phyloP scores from a whole-genome alignment of 371 early-diverging fungal genomes.

The Syncephalis fuscata region DNA sequence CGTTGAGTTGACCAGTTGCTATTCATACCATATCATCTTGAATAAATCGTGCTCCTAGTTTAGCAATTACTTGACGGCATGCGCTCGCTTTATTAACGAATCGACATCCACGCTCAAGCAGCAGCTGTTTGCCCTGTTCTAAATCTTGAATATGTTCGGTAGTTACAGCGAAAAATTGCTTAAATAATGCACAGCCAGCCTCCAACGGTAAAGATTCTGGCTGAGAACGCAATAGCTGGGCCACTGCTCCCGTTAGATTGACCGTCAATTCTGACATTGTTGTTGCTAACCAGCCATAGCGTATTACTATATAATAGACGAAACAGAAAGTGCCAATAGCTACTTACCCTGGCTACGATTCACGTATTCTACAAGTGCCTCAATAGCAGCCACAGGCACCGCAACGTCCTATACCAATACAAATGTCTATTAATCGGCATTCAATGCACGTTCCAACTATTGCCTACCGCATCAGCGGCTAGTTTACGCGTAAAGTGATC shows the following conservation, averaged over 20 bases:
- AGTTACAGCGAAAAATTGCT: slow-evolving; percentile 57
- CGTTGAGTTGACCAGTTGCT: not conserved
- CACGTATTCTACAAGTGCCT: slow-evolving; percentile 59
- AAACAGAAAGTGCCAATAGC: not conserved
- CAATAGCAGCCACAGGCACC: slow-evolving; percentile 78
- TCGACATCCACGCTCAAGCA: slow-evolving; percentile 51
- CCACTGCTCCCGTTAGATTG: slow-evolving; percentile 49
- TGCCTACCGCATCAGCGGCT: too few relatives aligned
- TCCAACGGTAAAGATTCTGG: slow-evolving; percentile 44
- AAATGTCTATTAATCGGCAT: too few relatives aligned
- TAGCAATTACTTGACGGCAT: slow-evolving; percentile 61
- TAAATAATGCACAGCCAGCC: slow-evolving; percentile 83
- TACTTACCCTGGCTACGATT: slow-evolving; percentile 39
- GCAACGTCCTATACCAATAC: slow-evolving; percentile 65
- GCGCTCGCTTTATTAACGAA: slow-evolving; percentile 55
- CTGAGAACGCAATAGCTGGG: slow-evolving; percentile 35
- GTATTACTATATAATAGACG: not conserved
- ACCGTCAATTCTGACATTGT: slow-evolving; percentile 81
- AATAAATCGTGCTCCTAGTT: slow-evolving; percentile 72
- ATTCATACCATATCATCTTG: slow-evolving; percentile 51
- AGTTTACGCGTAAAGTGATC: too few relatives aligned
- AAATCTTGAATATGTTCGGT: slow-evolving; percentile 27
- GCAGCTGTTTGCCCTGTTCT: slow-evolving; percentile 56
- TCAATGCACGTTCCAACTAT: too few relatives aligned
- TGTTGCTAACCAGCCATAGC: slow-evolving; percentile 24